Conservation (phyloP, 768 basidiomycete genomes). For the Lactarius sanguifluus region DNA sequence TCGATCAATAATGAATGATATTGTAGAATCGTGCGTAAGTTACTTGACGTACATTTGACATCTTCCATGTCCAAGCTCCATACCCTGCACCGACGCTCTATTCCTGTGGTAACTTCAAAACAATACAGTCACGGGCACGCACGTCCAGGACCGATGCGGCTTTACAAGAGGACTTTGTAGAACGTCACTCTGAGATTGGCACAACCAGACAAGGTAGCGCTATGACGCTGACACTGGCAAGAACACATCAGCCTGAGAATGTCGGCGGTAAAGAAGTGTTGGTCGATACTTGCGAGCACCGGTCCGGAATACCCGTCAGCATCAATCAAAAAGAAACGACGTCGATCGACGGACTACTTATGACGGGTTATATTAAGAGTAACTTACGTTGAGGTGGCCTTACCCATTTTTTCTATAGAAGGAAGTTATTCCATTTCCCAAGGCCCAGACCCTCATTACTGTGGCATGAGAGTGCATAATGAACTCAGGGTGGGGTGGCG, state of each 20-base stretch:
- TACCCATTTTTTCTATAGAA: neutral
- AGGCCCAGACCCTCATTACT: neutral
- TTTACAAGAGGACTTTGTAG: neutral
- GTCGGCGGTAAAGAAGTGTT: neutral
- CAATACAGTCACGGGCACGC: neutral
- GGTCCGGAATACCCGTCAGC: neutral
- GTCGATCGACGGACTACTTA: neutral
- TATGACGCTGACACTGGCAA: neutral
- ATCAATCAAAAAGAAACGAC: neutral
- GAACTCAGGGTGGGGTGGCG: too few species aligned
- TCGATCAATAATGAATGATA: neutral
- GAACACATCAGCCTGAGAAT: neutral
- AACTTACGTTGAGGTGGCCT: neutral
- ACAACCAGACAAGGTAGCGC: neutral
- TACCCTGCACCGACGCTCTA: neutral
- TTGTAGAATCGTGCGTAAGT: constrained; percentile 4
- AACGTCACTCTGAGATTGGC: neutral
- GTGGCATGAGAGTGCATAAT: neutral
- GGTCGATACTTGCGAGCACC: neutral
- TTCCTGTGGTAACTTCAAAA: neutral
- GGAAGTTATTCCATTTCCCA: neutral
- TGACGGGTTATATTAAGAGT: neutral
- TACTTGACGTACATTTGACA: constrained; percentile 18
- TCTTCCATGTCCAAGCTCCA: neutral
- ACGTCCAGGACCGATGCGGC: neutral